A percentile compares a stretch with the other conserved stretches of the same genome.
These are phyloP conservation scores for Avena eriantha DNA, from an alignment of 176 grass and related monocot species.

Conservation along the genomic window DNA sequence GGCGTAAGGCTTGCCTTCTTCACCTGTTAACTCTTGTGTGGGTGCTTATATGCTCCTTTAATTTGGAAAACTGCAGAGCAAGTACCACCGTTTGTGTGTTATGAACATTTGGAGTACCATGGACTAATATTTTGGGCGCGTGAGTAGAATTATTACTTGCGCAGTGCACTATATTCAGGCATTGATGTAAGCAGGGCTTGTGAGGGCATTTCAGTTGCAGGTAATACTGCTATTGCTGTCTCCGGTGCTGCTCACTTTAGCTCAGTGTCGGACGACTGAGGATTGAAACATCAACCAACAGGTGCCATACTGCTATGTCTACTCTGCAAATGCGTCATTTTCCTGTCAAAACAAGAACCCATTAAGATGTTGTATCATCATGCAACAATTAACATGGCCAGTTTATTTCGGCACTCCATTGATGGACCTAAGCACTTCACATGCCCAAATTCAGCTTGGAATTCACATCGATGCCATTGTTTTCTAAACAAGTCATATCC, in stretches of 20 bases:
- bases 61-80: neutral
- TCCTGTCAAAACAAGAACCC: too few species aligned
- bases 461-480: too few species aligned
- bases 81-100: neutral
- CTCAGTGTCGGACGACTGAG: neutral
- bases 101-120: neutral
- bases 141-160: neutral
- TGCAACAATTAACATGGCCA: too few species aligned
- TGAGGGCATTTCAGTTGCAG: neutral
- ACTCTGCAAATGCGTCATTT: too few species aligned
- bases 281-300: too few species aligned
- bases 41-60: neutral
- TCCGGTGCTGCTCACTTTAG: neutral
- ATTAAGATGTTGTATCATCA: too few species aligned
- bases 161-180: neutral
- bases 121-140: neutral
- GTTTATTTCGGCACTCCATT: too few species aligned
- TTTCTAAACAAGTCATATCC: too few species aligned
- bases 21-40: neutral
- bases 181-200: neutral
- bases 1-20: neutral
- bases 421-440: too few species aligned
- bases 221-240: neutral
- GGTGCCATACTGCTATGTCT: too few species aligned
- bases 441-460: too few species aligned